Evolutionary conservation across 2,329 filamentous ascomycete species (phyloP), one percentile per base, ranked within the genome.

Genomic region (Sphaerulina musiva): DNA sequence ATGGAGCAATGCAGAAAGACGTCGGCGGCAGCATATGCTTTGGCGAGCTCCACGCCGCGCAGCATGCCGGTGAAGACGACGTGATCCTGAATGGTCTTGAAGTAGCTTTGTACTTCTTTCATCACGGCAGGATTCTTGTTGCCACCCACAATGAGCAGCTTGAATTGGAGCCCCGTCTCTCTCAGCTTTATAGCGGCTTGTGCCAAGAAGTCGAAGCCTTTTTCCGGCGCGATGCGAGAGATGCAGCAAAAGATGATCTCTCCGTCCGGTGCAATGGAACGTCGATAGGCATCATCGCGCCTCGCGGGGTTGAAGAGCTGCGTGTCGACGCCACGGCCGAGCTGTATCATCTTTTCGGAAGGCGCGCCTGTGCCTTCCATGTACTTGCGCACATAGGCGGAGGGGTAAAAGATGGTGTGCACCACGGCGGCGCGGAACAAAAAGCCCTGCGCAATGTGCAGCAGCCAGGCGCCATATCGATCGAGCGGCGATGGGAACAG

Each of bases 1-100:
- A 87, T 74, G 20, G 82, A 87, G 69, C 83, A 86, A 70, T 87
- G 84, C 11, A 87, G 69, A 64, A 87, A 87, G n/a, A 87, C 61
- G 64, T 87, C 84, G 0, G 80, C 83, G 3, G 80, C 80, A 2
- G 85, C 83, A 60, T 86, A 88, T 8, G 81, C 79, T n/a, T 75
- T 72, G n/a, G 83, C 83, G 7, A 87, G 74, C 2, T 77, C 75
- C 47, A 76, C 76, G 9, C 84, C 83, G 0, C 79, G 76, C 59
- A 81, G 75, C 70, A 86, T 83, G 0, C 84, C 84, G 0, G 83
- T 80, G 66, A 87, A 87, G n/a, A 81, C 63, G 38, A 86, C 82
- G 48, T 77, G 79, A 32, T 80, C 76, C 45, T 73, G 69, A 4
- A 85, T 69, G 0, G 72, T 66, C 4, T 75, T 72, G 61, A 87